These are phyloP conservation scores for Cylindrodendrum hubeiense DNA, from an alignment of 2,329 filamentous ascomycete species.

Conservation along the genomic window DNA sequence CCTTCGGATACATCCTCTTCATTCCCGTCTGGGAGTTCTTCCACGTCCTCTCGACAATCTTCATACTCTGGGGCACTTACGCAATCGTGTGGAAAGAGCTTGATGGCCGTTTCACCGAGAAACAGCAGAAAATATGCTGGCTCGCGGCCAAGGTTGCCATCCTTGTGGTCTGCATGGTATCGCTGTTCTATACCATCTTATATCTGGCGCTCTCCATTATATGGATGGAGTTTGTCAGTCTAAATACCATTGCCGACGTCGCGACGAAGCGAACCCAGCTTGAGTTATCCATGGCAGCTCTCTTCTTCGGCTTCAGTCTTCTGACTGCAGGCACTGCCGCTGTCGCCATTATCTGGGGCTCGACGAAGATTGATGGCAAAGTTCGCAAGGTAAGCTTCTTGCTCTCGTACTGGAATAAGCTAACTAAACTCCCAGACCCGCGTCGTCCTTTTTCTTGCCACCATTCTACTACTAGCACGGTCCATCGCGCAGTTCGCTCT, in stretches of 20 bases:
- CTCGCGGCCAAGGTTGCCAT: slow-evolving; percentile 14
- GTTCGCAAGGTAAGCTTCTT: slow-evolving; percentile 7
- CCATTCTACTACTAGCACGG: slow-evolving; percentile 16
- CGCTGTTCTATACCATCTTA: slow-evolving; percentile 23
- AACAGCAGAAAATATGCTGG: slow-evolving; percentile 12
- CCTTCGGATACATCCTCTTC: slow-evolving; percentile 28
- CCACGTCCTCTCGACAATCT: slow-evolving; percentile 18
- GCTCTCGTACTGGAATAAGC: neutral
- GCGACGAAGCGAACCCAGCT: slow-evolving; percentile 24
- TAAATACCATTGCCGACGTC: slow-evolving; percentile 24
- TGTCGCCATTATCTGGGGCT: slow-evolving; percentile 9
- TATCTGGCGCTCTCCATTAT: slow-evolving; percentile 20
- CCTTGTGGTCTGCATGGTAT: slow-evolving; percentile 22
- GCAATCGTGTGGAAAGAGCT: slow-evolving; percentile 21
- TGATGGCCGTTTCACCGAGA: slow-evolving; percentile 1
- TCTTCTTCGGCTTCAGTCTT: slow-evolving; percentile 28
- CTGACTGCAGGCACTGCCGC: slow-evolving; percentile 11
- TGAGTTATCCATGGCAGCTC: slow-evolving; percentile 18
- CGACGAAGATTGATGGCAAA: slow-evolving; percentile 2
- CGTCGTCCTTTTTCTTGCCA: slow-evolving; percentile 5
- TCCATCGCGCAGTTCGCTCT: slow-evolving; percentile 12
- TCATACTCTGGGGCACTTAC: slow-evolving; percentile 29
- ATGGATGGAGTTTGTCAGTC: slow-evolving; percentile 26
- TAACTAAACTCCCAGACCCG: neutral
- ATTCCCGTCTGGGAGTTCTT: slow-evolving; percentile 24